Evolutionary conservation across 495 filamentous ascomycete genomes (phyloP), one percentile per base, ranked within the genome.

Genomic region (Penicillium arizonense): DNA sequence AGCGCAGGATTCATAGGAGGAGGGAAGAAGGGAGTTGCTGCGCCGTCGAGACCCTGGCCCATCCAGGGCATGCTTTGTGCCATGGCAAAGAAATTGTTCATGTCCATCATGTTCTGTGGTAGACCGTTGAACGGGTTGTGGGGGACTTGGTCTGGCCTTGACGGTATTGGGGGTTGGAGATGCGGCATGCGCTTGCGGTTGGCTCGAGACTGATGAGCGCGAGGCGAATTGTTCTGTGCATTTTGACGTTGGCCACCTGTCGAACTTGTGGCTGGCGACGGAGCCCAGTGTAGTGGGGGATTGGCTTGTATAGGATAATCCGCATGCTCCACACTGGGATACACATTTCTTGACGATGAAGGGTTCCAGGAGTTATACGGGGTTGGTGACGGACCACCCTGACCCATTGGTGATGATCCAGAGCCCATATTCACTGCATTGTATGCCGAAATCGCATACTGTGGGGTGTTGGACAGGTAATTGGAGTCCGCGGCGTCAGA

Each of bases 41-140:
- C 21, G 23, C 35, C n/a, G 28, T 39, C 42, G 23, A 63, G 53
- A 11, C 26, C 24, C 0, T 44, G 52, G 12, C 53, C 34, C 26
- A 55, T 32, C 21, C 51, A 51, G 3, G 62, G 51, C 44, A 60
- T 47, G 3, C 20, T 40, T 26, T 44, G 16, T 14, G 41, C 26
- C 35, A 30, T 28, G 32, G 37, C 13, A 28, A 33, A 20, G 23
- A 43, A 43, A 13, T 7, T 26, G n/a, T 52, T 52, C 43, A 28
- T 52, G 33, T 28, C 46, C 30, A 38, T 34, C 10, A 40, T 56
- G 37, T 55, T 59, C 50, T 57, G 62, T n/a, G 47, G 36, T 4
- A 63, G 51, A 3, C 47, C 34, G 44, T 55, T 55, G 48, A 59
- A 58, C 13, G 55, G 21, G 34, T 56, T 55, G 16, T 57, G 52